These are phyloP conservation scores for Eimeria acervulina DNA, from an alignment of 169 alveolate genomes.

Conservation along the genomic window DNA sequence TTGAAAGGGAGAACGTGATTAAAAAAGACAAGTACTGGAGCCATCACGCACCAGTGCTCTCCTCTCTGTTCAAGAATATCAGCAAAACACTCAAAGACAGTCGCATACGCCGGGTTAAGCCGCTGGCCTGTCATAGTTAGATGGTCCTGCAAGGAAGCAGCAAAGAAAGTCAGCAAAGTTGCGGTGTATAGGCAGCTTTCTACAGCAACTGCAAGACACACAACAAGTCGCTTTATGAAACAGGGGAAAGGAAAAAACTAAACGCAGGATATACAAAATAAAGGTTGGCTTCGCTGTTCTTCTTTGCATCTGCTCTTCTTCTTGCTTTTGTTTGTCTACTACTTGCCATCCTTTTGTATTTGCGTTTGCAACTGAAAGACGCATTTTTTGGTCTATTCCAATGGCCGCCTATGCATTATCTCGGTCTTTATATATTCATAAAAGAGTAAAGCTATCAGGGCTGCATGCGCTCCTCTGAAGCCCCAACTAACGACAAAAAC, in stretches of 20 bases:
- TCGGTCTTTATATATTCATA: too few relatives aligned
- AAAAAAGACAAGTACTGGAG: not conserved
- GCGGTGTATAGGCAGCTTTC: not conserved
- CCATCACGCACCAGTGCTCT: constrained; percentile 49
- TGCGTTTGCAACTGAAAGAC: not conserved
- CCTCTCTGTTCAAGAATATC: constrained; percentile 79
- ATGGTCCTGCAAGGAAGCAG: constrained; percentile 53
- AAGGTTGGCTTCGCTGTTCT: too few relatives aligned
- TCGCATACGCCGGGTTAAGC: constrained; percentile 82
- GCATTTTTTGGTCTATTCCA: too few relatives aligned
- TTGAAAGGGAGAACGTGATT: not conserved
- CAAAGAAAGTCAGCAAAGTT: not conserved
- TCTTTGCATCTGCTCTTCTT: not conserved
- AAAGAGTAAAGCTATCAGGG: too few relatives aligned
- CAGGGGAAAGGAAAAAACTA: not conserved
- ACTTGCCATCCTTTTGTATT: not conserved
- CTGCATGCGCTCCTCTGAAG: too few relatives aligned
- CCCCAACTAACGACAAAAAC: too few relatives aligned
- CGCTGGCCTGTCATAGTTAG: constrained; percentile 78
- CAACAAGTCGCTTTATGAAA: not conserved
- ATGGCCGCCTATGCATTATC: too few relatives aligned
- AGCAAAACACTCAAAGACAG: constrained; percentile 32
- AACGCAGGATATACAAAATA: not conserved
- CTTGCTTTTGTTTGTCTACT: not conserved
- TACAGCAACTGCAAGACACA: not conserved